phyloP scores from a whole-genome alignment of 2,329 filamentous ascomycete genomes.

The Talaromyces albobiverticillius region DNA sequence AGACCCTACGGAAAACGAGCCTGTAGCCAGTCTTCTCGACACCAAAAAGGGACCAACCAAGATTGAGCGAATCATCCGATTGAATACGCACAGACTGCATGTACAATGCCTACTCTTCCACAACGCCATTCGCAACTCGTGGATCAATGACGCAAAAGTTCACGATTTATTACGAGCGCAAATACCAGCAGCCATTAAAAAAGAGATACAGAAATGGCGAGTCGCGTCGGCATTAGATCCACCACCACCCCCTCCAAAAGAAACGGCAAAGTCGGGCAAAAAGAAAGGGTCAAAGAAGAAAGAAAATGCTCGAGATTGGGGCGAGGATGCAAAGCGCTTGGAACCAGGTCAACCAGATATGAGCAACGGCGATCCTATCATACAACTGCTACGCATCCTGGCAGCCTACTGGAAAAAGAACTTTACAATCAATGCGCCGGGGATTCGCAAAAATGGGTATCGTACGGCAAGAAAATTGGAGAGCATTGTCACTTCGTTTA shows the following conservation, averaged over 20 bases:
- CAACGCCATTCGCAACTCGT: slow-evolving; percentile 79
- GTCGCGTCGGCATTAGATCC: slow-evolving; percentile 61
- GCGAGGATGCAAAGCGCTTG: slow-evolving; percentile 62
- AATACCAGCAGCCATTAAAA: slow-evolving; percentile 64
- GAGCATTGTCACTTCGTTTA: slow-evolving; percentile 68
- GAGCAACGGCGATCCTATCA: slow-evolving; percentile 77
- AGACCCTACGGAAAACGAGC: slow-evolving; percentile 46
- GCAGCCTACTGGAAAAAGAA: slow-evolving; percentile 83
- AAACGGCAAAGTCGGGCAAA: slow-evolving; percentile 32
- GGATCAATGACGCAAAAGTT: slow-evolving; percentile 73
- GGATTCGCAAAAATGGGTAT: slow-evolving; percentile 85
- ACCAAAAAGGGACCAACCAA: slow-evolving; percentile 83
- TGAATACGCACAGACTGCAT: slow-evolving; percentile 81
- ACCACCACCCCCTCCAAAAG: slow-evolving; percentile 41
- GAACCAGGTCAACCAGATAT: slow-evolving; percentile 71
- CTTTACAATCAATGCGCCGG: slow-evolving; percentile 74
- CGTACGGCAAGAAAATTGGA: slow-evolving; percentile 73
- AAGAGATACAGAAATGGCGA: slow-evolving; percentile 72
- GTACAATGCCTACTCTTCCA: slow-evolving; percentile 86
- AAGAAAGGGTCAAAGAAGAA: slow-evolving; percentile 21
- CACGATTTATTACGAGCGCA: slow-evolving; percentile 75
- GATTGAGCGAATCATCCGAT: slow-evolving; percentile 73
- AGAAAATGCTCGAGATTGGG: slow-evolving; percentile 64
- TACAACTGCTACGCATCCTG: slow-evolving; percentile 72
- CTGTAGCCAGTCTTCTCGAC: slow-evolving; percentile 59